phyloP scores from a whole-genome alignment of 1,284 basidiomycete species.

The Grifola frondosa region DNA sequence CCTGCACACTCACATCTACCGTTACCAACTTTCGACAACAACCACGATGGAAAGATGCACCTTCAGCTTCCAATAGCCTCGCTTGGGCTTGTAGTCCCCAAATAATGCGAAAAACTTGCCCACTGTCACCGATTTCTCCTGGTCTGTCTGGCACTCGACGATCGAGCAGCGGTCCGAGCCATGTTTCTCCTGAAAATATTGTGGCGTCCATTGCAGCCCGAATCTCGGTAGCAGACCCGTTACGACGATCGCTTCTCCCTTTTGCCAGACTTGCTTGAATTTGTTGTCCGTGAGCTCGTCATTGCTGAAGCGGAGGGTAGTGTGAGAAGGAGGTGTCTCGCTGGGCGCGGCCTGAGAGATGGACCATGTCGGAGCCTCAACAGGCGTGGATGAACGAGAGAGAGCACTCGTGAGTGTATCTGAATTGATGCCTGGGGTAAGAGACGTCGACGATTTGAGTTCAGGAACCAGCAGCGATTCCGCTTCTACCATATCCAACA shows the following conservation, averaged over 20 bases:
- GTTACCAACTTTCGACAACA: neutral
- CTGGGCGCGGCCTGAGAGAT: no score
- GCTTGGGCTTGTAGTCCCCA: conserved; percentile 1
- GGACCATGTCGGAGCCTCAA: no score
- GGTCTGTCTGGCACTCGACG: conserved; percentile 2
- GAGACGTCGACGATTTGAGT: no score
- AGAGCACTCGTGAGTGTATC: no score
- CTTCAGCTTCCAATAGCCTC: conserved; percentile 4
- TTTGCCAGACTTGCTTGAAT: no score
- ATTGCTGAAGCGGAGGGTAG: no score
- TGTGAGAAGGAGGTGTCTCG: no score
- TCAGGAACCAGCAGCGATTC: no score
- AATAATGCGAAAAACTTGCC: conserved; percentile 1
- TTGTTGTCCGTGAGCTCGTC: no score
- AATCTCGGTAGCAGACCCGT: neutral
- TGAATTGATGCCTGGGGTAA: no score
- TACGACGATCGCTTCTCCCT: conserved; percentile 1
- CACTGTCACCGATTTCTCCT: neutral
- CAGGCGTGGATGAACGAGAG: no score
- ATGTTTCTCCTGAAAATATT: neutral
- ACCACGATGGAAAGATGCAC: neutral
- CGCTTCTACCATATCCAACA: no score
- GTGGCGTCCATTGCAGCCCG: neutral
- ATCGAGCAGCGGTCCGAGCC: neutral
- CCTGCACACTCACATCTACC: neutral